phyloP scores from a whole-genome alignment of 75 land plant genomes.

The Ceratopteris richardii region DNA sequence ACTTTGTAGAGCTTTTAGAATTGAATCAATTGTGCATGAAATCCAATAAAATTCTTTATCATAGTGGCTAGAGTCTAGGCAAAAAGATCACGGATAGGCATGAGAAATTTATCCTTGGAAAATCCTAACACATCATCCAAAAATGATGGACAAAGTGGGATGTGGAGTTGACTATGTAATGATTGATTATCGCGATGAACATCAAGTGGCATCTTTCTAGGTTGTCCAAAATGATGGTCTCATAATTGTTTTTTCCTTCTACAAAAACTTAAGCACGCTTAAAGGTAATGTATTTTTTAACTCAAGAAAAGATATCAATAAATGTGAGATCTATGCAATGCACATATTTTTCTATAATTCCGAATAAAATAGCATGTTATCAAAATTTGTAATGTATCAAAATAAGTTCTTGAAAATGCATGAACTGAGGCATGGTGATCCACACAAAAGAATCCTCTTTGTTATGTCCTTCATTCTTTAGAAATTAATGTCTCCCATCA shows the following conservation, averaged over 20 bases:
- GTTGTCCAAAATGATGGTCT: conserved; percentile 63
- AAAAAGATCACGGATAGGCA: conserved; percentile 35
- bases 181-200: conserved; percentile 65
- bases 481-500: too few relatives aligned
- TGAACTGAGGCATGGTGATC: too few relatives aligned
- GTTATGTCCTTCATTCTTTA: too few relatives aligned
- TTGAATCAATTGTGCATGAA: not conserved
- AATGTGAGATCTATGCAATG: not conserved
- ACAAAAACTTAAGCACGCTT: conserved; percentile 73
- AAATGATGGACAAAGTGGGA: conserved; percentile 44
- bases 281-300: conserved; percentile 47
- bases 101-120: conserved; percentile 38
- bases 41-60: conserved; percentile 3
- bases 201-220: conserved; percentile 61
- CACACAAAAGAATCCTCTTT: too few relatives aligned
- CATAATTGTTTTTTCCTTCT: conserved; percentile 69
- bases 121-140: conserved; percentile 54
- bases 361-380: too few relatives aligned
- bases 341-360: too few relatives aligned
- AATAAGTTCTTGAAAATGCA: too few relatives aligned
- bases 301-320: conserved; percentile 13
- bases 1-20: not conserved
- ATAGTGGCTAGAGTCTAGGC: conserved; percentile 30
- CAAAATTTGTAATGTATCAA: too few relatives aligned
- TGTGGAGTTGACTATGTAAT: conserved; percentile 55